Conservation (phyloP, 495 filamentous ascomycete species). For the Trichoderma parareesei region DNA sequence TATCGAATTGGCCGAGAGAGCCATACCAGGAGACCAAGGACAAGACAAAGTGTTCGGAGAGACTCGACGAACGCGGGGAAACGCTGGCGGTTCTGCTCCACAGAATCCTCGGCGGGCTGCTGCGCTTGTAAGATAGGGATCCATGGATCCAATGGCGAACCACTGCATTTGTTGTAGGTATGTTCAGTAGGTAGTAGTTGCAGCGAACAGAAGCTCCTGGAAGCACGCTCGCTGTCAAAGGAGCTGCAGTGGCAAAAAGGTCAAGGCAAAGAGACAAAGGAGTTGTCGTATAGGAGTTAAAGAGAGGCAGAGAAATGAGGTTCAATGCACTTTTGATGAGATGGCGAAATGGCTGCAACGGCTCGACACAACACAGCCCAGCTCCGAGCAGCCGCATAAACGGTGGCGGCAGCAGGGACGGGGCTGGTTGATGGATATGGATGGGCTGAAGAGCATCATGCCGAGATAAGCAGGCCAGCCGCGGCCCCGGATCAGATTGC, state of each 20-base stretch:
- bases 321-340: not conserved
- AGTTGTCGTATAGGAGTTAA: not conserved
- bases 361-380: not conserved
- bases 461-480: constrained; percentile 3
- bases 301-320: not conserved
- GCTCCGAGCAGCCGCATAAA: not conserved
- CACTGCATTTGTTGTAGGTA: no score
- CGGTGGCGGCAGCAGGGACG: not conserved
- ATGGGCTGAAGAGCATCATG: not conserved
- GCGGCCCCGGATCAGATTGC: not conserved
- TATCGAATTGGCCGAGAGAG: no score
- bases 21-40: not conserved
- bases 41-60: no score
- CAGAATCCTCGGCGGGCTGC: not conserved
- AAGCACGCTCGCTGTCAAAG: not conserved
- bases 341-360: not conserved
- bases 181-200: not conserved
- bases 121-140: constrained; percentile 20
- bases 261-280: not conserved
- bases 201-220: not conserved
- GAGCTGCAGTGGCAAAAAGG: not conserved
- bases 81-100: not conserved
- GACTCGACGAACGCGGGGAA: constrained; percentile 4
- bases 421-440: not conserved
- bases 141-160: constrained; percentile 18